Conservation (phyloP, 75 land plant genomes). For the Larix kaempferi region DNA sequence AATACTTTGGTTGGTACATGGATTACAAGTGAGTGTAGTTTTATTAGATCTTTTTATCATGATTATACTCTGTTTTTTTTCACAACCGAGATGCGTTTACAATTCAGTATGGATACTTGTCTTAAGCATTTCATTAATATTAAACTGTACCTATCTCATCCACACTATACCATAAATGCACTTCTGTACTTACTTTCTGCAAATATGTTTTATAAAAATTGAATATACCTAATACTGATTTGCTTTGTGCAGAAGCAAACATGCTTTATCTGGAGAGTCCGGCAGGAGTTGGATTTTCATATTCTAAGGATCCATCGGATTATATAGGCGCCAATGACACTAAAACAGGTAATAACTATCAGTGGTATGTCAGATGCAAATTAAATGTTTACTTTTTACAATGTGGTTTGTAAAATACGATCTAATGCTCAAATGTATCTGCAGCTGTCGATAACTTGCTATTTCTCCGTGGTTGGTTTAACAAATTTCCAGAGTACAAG, state of each 20-base stretch:
- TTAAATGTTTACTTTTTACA: neutral
- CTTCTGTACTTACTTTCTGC: too few species aligned
- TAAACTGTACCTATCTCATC: too few species aligned
- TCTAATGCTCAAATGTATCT: neutral
- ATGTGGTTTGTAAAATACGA: neutral
- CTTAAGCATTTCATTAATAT: too few species aligned
- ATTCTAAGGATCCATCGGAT: slow-evolving; percentile 59
- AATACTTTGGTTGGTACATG: too few species aligned
- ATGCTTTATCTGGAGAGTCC: slow-evolving; percentile 91
- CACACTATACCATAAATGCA: too few species aligned
- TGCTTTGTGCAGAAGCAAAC: slow-evolving; percentile 58
- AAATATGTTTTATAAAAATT: too few species aligned
- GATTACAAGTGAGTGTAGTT: too few species aligned
- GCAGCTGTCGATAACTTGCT: slow-evolving; percentile 79
- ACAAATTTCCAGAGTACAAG: slow-evolving; percentile 74
- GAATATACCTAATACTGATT: neutral
- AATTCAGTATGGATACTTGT: too few species aligned
- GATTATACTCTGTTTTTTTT: too few species aligned
- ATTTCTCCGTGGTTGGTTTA: slow-evolving; percentile 76
- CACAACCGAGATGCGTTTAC: neutral
- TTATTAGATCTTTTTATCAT: too few species aligned
- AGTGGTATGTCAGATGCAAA: neutral
- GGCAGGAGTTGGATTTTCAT: slow-evolving; percentile 95
- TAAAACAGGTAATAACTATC: slow-evolving; percentile 53
- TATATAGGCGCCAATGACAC: slow-evolving; percentile 58